phyloP scores from a whole-genome alignment of 768 basidiomycete genomes.

The Kwoniella mangroviensis region DNA sequence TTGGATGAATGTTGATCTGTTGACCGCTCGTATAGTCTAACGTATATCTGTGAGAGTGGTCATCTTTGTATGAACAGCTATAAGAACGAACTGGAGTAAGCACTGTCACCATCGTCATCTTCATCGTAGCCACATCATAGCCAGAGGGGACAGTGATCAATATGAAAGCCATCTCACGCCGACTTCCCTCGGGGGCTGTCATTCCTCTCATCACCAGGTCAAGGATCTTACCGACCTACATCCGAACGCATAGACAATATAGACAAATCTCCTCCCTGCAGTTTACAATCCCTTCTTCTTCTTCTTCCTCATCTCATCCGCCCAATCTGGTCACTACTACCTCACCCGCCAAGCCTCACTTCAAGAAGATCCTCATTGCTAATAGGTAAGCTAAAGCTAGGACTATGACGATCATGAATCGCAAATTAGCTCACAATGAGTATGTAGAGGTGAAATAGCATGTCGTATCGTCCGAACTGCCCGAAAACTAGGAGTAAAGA shows the following conservation, averaged over 20 bases:
- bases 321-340: background rate
- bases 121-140: too few species aligned
- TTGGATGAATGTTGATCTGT: too few species aligned
- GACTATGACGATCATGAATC: too few species aligned
- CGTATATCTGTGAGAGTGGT: background rate
- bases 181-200: background rate
- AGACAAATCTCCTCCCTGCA: background rate
- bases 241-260: background rate
- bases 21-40: background rate
- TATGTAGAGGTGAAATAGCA: constrained; percentile 84
- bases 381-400: constrained; percentile 68
- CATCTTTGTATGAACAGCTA: too few species aligned
- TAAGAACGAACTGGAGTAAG: too few species aligned
- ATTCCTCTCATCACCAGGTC: background rate
- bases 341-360: constrained; percentile 24
- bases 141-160: background rate
- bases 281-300: background rate
- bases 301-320: background rate
- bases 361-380: constrained; percentile 80
- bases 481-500: constrained; percentile 82
- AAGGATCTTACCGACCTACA: background rate
- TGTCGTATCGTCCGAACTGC: constrained; percentile 93
- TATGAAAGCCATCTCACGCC: background rate
- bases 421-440: constrained; percentile 1
- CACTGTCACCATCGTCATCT: too few species aligned